Evolutionary conservation across 805 yeast genomes (phyloP), one percentile per base, ranked within the genome.

Genomic region (Kodamaea restingae): DNA sequence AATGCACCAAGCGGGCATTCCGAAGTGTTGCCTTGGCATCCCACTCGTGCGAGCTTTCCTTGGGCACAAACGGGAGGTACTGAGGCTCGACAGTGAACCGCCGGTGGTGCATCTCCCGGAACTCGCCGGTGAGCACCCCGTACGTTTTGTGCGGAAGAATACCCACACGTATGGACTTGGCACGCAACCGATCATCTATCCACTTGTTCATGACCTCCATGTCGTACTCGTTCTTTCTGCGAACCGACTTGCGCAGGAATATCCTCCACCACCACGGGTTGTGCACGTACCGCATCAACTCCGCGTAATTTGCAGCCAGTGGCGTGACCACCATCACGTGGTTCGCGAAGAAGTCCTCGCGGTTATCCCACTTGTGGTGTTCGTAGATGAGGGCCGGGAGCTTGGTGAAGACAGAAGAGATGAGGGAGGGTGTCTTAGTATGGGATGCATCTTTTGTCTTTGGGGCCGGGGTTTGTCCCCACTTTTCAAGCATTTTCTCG

Each of bases 251-350:
- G 15, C 63, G 35, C 14, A 45, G 41, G 15, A 41, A 41, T 10
- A 60, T n/a, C 4, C 46, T 35, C 67, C 67, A 61, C 39, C 43
- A 45, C 54, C 54, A 52, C 15, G 67, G 66, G 42, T 53, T 59
- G 31, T 52, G 33, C 0, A 60, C 47, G 26, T 57, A 55, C 10
- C 53, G 39, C 36, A 40, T 45, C 45, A 52, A 43, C 15, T 50
- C 42, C 5, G 52, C 38, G 43, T 56, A 69, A 20, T 4, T 50
- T 30, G 21, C 50, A 45, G 6, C 41, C 35, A 4, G 63, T 63
- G 87, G 87, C 29, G 63, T 67, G n/a, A 80, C 60, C 5, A 81
- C 81, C 81, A 81, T 80, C 4, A 81, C 53, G 44, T 75, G 76
- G 31, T 71, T 67, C 0, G 66, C 70, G 45, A 70, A 63, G 42